Conservation (phyloP, 257 asterid species). For the Solanum rostratum region DNA sequence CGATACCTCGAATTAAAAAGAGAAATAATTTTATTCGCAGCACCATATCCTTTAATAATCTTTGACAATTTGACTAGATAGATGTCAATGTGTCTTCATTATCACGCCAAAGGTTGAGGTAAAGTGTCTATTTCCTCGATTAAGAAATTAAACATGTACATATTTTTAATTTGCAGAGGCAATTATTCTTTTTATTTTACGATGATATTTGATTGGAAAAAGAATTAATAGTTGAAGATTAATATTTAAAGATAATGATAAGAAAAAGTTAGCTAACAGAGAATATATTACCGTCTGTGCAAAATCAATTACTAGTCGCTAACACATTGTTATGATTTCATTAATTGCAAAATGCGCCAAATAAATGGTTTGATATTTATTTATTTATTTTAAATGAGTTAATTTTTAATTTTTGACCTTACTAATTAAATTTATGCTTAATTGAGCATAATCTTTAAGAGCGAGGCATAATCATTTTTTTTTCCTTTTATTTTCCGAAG, state of each 20-base stretch:
- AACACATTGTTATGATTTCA: background rate
- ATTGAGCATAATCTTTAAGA: background rate
- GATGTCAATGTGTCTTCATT: background rate
- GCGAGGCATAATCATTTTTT: background rate
- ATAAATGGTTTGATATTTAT: background rate
- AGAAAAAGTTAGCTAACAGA: background rate
- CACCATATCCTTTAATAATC: rapidly evolving
- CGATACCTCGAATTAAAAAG: background rate
- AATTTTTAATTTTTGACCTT: background rate
- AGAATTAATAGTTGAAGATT: background rate
- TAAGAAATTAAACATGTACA: background rate
- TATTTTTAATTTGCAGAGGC: background rate
- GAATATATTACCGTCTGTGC: background rate
- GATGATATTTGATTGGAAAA: background rate
- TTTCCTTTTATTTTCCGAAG: background rate
- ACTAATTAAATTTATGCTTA: too few relatives aligned
- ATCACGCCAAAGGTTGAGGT: background rate
- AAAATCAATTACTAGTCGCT: background rate
- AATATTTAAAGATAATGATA: background rate
- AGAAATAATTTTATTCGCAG: rapidly evolving
- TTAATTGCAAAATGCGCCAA: background rate
- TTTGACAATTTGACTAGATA: background rate
- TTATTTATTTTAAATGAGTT: too few relatives aligned
- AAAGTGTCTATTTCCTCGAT: background rate
- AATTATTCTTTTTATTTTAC: background rate